Conservation (phyloP, 2,329 filamentous ascomycete genomes). For the Exophiala mesophila region DNA sequence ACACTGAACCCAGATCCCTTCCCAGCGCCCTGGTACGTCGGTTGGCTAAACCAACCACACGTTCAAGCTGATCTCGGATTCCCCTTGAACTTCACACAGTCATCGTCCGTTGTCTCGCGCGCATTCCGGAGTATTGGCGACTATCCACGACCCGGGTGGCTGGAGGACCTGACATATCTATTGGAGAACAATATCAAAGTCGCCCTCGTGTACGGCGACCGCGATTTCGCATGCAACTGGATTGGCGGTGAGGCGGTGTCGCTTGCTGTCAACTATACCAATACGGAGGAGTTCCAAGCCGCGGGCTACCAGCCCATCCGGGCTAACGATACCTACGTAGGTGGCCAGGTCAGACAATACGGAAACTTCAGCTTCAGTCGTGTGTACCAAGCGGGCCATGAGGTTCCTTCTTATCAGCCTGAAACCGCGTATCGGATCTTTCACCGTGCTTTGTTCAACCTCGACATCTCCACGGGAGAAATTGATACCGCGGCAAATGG, state of each 20-base stretch:
- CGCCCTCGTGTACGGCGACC: conserved; percentile 54
- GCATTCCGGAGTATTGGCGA: conserved; percentile 41
- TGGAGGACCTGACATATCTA: conserved; percentile 48
- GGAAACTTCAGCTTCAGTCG: conserved; percentile 39
- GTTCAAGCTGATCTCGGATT: conserved; percentile 51
- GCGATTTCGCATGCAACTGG: conserved; percentile 53
- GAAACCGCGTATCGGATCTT: conserved; percentile 37
- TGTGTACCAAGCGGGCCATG: conserved; percentile 33
- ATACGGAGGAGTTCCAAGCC: conserved; percentile 35
- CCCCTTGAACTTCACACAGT: conserved; percentile 51
- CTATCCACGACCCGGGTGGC: conserved; percentile 31
- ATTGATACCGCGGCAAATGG: background rate
- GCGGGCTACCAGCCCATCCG: conserved; percentile 41
- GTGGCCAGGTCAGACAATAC: conserved; percentile 38
- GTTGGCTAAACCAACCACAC: conserved; percentile 48
- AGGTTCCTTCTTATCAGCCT: conserved; percentile 34
- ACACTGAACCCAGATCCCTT: conserved; percentile 43
- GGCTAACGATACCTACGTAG: conserved; percentile 33
- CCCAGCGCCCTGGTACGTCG: conserved; percentile 43
- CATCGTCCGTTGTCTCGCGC: conserved; percentile 38
- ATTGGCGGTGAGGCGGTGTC: conserved; percentile 46
- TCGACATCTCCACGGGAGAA: conserved; percentile 34
- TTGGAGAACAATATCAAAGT: conserved; percentile 56
- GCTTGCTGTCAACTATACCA: conserved; percentile 41
- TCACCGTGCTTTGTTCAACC: conserved; percentile 32